These are phyloP conservation scores for Gossypium ekmanianum DNA, from an alignment of 345 rosid species.

Conservation along the genomic window DNA sequence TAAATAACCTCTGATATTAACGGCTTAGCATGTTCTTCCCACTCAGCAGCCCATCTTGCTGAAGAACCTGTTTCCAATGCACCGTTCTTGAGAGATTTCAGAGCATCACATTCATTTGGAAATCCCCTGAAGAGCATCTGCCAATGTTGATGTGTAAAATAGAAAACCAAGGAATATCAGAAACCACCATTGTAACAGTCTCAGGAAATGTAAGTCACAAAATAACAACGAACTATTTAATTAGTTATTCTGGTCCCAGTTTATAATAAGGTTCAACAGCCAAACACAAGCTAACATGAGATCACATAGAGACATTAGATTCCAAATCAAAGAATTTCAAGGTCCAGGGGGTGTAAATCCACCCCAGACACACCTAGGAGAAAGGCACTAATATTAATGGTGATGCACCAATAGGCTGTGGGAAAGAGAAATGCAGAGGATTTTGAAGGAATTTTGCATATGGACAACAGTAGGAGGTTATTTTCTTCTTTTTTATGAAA, in stretches of 20 bases:
- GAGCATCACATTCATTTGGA: conserved; percentile 57
- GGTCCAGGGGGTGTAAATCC: background rate
- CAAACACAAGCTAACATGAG: background rate
- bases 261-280: conserved; percentile 5
- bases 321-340: background rate
- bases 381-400: background rate
- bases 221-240: background rate
- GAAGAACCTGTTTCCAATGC: conserved; percentile 67
- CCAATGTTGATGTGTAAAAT: background rate
- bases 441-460: conserved; percentile 3
- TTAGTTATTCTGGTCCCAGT: background rate
- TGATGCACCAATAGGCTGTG: background rate
- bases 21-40: conserved; percentile 94
- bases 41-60: conserved; percentile 64
- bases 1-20: conserved; percentile 49
- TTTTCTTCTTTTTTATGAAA: background rate
- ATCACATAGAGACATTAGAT: background rate
- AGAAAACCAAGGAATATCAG: background rate
- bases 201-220: background rate
- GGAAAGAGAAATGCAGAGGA: background rate
- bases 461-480: background rate
- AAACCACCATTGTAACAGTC: background rate
- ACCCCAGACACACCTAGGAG: background rate
- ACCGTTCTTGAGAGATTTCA: conserved; percentile 58
- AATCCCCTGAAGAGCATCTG: conserved; percentile 89